Percentiles rank a stretch among this genome's conserved stretches.
Conservation (phyloP, 2,329 filamentous ascomycete species). For the Epichloe scottii region DNA sequence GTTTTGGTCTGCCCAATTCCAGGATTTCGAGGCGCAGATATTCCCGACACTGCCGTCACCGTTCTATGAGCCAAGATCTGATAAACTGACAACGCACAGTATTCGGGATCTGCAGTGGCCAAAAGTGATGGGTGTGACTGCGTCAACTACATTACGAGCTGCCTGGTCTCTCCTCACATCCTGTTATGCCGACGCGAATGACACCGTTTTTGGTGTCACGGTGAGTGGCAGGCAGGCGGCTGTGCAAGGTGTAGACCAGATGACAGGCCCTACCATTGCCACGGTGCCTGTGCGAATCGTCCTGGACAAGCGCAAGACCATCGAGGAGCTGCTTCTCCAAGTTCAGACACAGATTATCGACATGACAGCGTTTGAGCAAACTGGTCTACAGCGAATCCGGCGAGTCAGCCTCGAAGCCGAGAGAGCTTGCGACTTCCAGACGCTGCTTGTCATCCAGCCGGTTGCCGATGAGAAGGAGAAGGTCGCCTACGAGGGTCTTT, state of each 20-base stretch:
- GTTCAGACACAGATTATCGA: constrained; percentile 14
- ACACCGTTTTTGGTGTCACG: constrained; percentile 18
- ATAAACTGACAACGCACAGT: neutral
- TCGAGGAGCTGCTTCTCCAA: constrained; percentile 7
- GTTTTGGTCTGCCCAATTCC: constrained; percentile 29
- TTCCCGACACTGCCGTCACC: constrained; percentile 7
- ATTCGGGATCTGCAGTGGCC: constrained; percentile 7
- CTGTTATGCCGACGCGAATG: constrained; percentile 21
- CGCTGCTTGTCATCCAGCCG: constrained; percentile 7
- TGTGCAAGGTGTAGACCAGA: constrained; percentile 13
- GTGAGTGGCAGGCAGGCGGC: constrained; percentile 15
- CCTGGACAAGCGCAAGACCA: constrained; percentile 6
- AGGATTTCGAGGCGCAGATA: constrained; percentile 10
- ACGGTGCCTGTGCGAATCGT: constrained; percentile 13
- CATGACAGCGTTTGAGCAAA: constrained; percentile 15
- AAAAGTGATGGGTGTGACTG: constrained; percentile 10
- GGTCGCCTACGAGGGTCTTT: neutral
- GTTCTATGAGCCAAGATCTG: constrained; percentile 1
- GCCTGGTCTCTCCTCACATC: constrained; percentile 23
- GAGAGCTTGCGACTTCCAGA: constrained; percentile 10
- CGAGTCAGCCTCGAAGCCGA: constrained; percentile 6
- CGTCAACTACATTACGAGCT: constrained; percentile 14
- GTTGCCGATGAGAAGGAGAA: constrained; percentile 2
- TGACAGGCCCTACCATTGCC: constrained; percentile 17
- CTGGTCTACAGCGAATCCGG: constrained; percentile 17